phyloP scores from a whole-genome alignment of 345 rosid genomes.

The Syzygium aqueum region DNA sequence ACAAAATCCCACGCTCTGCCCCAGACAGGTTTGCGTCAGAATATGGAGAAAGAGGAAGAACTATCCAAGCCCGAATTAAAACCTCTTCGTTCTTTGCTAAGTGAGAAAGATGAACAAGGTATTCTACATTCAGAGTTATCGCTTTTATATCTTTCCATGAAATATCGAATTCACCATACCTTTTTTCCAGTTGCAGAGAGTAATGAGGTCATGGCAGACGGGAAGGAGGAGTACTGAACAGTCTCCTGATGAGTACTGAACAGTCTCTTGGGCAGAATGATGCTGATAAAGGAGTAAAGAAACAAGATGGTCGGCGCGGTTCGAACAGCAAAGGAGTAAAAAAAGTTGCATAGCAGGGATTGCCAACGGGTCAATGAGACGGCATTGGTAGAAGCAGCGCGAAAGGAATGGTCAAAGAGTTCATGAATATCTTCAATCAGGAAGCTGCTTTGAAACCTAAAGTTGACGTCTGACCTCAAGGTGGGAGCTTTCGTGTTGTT shows the following conservation, averaged over 20 bases:
- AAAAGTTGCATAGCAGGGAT: slow-evolving; percentile 19
- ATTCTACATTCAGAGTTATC: slow-evolving; percentile 4
- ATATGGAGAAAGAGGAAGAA: slow-evolving; percentile 13
- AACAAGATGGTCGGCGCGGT: slow-evolving; percentile 16
- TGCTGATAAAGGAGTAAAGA: slow-evolving; percentile 24
- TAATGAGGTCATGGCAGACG: slow-evolving; percentile 4
- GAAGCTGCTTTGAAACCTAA: slow-evolving; percentile 32
- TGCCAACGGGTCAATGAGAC: slow-evolving; percentile 16
- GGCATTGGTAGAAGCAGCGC: slow-evolving; percentile 23
- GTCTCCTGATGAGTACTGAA: slow-evolving; percentile 10
- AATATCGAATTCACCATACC: background rate
- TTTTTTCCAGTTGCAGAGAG: slow-evolving; percentile 28
- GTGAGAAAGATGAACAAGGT: slow-evolving; percentile 21
- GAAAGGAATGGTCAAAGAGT: slow-evolving; percentile 71
- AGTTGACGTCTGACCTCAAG: slow-evolving; percentile 14
- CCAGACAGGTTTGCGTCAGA: slow-evolving; percentile 6
- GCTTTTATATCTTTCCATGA: background rate
- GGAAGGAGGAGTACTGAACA: slow-evolving; percentile 19
- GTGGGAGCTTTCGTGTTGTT: slow-evolving; percentile 6
- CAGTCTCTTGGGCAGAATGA: slow-evolving; percentile 15
- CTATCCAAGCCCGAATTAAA: slow-evolving; percentile 18
- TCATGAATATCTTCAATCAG: slow-evolving; percentile 63
- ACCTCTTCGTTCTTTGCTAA: slow-evolving; percentile 16
- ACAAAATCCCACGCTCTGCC: slow-evolving; percentile 3
- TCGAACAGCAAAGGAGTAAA: slow-evolving; percentile 12